Conservation (phyloP, 1,284 basidiomycete species). For the Omphalotus olearius region DNA sequence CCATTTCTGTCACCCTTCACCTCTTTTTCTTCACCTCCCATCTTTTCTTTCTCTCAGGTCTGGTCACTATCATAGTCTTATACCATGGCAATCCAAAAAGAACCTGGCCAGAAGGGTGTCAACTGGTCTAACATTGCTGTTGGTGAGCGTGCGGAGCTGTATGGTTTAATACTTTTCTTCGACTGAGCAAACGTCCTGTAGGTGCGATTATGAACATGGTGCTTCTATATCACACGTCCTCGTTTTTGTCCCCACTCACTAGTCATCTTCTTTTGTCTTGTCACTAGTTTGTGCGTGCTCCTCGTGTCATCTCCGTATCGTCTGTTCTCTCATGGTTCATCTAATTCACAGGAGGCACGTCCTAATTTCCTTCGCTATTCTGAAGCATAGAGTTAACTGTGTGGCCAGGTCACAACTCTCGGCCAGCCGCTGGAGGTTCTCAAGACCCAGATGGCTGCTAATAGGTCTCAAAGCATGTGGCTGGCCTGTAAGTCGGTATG, state of each 20-base stretch:
- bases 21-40: slow-evolving; percentile 19
- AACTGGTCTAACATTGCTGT: slow-evolving; percentile 99
- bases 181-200: slow-evolving; percentile 30
- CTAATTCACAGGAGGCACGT: slow-evolving; percentile 37
- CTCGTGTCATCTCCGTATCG: background rate
- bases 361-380: slow-evolving; percentile 9
- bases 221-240: slow-evolving; percentile 14
- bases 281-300: slow-evolving; percentile 54
- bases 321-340: slow-evolving; percentile 9
- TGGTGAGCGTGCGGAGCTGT: slow-evolving; percentile 48
- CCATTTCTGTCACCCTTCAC: slow-evolving; percentile 8
- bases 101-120: slow-evolving; percentile 90
- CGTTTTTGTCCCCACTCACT: slow-evolving; percentile 7
- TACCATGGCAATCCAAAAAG: slow-evolving; percentile 72
- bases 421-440: slow-evolving; percentile 98
- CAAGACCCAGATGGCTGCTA: slow-evolving; percentile 98
- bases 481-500: slow-evolving; percentile 87
- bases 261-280: slow-evolving; percentile 14
- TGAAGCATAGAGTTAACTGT: background rate
- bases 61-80: slow-evolving; percentile 9
- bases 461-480: slow-evolving; percentile 86
- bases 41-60: slow-evolving; percentile 13
- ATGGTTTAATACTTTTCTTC: slow-evolving; percentile 9
- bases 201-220: slow-evolving; percentile 98
- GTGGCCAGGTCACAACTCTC: slow-evolving; percentile 82